These are phyloP conservation scores for Termitomyces sp. DNA, from an alignment of 768 basidiomycete species.

Conservation along the genomic window DNA sequence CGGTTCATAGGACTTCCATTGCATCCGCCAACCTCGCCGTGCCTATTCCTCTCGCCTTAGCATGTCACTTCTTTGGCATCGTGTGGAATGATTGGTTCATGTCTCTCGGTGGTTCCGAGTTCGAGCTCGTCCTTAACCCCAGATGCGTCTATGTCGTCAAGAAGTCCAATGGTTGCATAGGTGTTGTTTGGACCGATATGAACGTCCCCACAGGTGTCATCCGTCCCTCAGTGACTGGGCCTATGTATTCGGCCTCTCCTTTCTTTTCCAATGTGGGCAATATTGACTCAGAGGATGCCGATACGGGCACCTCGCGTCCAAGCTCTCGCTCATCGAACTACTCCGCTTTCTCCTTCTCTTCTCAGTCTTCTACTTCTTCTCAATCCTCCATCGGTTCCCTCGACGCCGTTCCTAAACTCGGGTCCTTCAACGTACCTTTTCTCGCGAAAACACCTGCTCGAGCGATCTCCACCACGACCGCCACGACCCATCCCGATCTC, in stretches of 20 bases:
- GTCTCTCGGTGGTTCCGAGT: slow-evolving; percentile 26
- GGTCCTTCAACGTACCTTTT: slow-evolving; percentile 6
- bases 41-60: slow-evolving; percentile 27
- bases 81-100: slow-evolving; percentile 32
- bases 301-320: slow-evolving; percentile 27
- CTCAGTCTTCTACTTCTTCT: slow-evolving; percentile 26
- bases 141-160: slow-evolving; percentile 20
- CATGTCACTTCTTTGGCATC: slow-evolving; percentile 26
- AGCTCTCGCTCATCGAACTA: slow-evolving; percentile 33
- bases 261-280: slow-evolving; percentile 4
- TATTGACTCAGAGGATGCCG: slow-evolving; percentile 12
- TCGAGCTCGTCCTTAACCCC: slow-evolving; percentile 28
- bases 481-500: not conserved
- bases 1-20: not conserved
- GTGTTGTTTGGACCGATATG: slow-evolving; percentile 22
- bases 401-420: slow-evolving; percentile 2
- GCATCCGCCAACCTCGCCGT: not conserved
- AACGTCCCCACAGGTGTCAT: not conserved
- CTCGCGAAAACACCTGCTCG: not conserved
- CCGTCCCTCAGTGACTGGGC: not conserved
- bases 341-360: slow-evolving; percentile 23
- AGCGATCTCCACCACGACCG: not conserved
- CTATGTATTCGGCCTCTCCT: slow-evolving; percentile 5
- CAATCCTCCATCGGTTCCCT: slow-evolving; percentile 18
- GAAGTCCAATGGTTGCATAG: slow-evolving; percentile 19